Evolutionary conservation across 2,329 filamentous ascomycete genomes (phyloP).

Genomic region (Beauveria caledonica): DNA sequence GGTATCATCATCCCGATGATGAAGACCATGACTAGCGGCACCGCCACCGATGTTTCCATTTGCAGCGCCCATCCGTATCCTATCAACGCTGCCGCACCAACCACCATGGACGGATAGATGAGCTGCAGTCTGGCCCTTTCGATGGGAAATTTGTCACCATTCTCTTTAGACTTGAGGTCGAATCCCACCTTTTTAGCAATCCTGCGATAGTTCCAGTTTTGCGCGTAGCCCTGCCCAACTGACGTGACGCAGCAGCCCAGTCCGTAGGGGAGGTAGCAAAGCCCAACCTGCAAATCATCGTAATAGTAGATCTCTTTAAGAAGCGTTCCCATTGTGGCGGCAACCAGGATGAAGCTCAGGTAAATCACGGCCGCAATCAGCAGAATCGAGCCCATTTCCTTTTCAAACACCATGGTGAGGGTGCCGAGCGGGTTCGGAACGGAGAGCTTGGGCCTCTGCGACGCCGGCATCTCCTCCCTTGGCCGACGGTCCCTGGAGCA

Average conservation of each 20-base stretch:
- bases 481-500: slow-evolving; percentile 31
- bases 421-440: slow-evolving; percentile 52
- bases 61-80: slow-evolving; percentile 52
- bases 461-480: slow-evolving; percentile 24
- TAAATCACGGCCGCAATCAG: slow-evolving; percentile 47
- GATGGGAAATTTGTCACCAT: slow-evolving; percentile 45
- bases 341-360: slow-evolving; percentile 45
- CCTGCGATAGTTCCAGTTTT: slow-evolving; percentile 63
- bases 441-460: slow-evolving; percentile 33
- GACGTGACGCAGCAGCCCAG: slow-evolving; percentile 40
- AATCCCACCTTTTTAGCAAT: slow-evolving; percentile 55
- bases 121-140: slow-evolving; percentile 47
- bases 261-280: slow-evolving; percentile 48
- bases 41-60: slow-evolving; percentile 41
- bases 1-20: slow-evolving; percentile 50
- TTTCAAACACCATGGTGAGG: slow-evolving; percentile 45
- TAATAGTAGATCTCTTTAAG: slow-evolving; percentile 44
- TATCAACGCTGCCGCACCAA: slow-evolving; percentile 45
- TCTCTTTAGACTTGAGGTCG: slow-evolving; percentile 48
- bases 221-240: slow-evolving; percentile 46
- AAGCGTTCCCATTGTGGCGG: slow-evolving; percentile 44
- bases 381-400: slow-evolving; percentile 47
- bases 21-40: slow-evolving; percentile 48
- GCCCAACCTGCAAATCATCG: slow-evolving; percentile 41
- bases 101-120: slow-evolving; percentile 43